A percentile compares a stretch with the other conserved stretches of the same genome.
Conservation (phyloP, 164 flowering plant genomes). For the Piper longum region DNA sequence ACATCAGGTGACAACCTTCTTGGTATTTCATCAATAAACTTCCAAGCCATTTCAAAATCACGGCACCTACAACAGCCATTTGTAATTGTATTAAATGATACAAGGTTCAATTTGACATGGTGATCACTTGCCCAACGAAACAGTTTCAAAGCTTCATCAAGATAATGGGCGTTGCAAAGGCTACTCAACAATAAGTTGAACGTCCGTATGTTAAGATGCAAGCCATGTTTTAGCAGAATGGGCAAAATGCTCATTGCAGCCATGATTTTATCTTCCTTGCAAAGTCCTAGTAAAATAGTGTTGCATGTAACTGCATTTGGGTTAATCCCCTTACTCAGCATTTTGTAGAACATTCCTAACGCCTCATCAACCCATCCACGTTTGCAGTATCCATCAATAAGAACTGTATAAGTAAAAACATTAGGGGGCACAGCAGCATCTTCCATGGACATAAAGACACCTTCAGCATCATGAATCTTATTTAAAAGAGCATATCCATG, state of each 20-base stretch:
- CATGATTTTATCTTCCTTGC: slow-evolving; percentile 54
- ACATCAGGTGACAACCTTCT: slow-evolving; percentile 43
- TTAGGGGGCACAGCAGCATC: slow-evolving; percentile 45
- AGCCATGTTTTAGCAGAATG: slow-evolving; percentile 47
- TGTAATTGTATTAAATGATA: no score
- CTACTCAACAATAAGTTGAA: slow-evolving; percentile 68
- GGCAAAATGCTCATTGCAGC: slow-evolving; percentile 68
- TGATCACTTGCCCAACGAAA: no score
- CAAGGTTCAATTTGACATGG: no score
- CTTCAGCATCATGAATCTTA: slow-evolving; percentile 47
- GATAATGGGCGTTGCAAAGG: slow-evolving; percentile 47
- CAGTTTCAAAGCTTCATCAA: slow-evolving; percentile 38
- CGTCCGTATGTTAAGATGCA: slow-evolving; percentile 47
- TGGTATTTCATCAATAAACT: slow-evolving; percentile 45
- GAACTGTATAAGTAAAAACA: slow-evolving; percentile 57
- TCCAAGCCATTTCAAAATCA: no score
- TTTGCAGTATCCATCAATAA: slow-evolving; percentile 61
- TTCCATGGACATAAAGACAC: slow-evolving; percentile 60
- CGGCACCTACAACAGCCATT: no score
- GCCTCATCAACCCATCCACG: slow-evolving; percentile 54
- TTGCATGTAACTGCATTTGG: slow-evolving; percentile 86
- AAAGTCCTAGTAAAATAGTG: slow-evolving; percentile 74
- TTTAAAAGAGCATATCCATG: slow-evolving; percentile 64
- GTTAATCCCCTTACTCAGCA: slow-evolving; percentile 54
- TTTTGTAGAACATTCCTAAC: slow-evolving; percentile 52